phyloP scores from a whole-genome alignment of 257 asterid species.

The Solanum tacnaense region DNA sequence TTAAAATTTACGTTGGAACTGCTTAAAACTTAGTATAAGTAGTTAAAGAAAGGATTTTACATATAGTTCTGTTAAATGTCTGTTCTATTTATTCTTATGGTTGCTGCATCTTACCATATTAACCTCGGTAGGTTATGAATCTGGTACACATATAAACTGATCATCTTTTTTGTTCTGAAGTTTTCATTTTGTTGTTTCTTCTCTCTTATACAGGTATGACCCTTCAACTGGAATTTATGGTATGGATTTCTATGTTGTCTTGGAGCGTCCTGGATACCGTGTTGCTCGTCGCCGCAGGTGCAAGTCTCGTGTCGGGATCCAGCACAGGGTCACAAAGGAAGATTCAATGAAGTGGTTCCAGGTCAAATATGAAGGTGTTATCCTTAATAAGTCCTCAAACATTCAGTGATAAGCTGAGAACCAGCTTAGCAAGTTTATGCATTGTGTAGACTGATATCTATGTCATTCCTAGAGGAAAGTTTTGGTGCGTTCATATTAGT shows the following conservation, averaged over 20 bases:
- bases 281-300: constrained; percentile 77
- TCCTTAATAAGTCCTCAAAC: constrained; percentile 62
- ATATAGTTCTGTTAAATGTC: background rate
- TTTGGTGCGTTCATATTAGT: background rate
- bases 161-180: background rate
- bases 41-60: background rate
- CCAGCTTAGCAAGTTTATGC: background rate
- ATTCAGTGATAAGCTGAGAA: constrained; percentile 4
- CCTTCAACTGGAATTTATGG: constrained; percentile 84
- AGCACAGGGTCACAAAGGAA: constrained; percentile 67
- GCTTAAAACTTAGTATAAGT: background rate
- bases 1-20: background rate
- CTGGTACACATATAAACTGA: background rate
- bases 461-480: background rate
- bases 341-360: constrained; percentile 81
- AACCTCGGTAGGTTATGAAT: background rate
- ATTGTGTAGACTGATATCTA: constrained; percentile 3
- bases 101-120: background rate
- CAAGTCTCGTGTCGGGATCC: constrained; percentile 71
- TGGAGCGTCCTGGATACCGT: constrained; percentile 69
- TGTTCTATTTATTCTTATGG: background rate
- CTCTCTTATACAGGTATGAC: constrained; percentile 33
- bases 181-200: background rate
- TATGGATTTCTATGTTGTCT: constrained; percentile 67
- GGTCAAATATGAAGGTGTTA: constrained; percentile 69